phyloP scores from a whole-genome alignment of 257 asterid species.

The Nemophila menziesii region DNA sequence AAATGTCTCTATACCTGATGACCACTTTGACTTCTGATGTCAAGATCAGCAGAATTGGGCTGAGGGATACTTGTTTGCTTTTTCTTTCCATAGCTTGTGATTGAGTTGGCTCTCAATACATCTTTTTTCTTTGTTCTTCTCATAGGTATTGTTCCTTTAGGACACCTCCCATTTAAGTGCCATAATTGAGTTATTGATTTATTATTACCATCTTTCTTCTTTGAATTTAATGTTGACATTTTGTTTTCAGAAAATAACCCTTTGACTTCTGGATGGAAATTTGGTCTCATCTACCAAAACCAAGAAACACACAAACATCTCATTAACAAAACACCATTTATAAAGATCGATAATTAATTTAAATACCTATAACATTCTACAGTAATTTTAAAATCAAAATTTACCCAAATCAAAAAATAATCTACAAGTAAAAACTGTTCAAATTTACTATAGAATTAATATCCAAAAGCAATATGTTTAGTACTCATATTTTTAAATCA shows the following conservation, averaged over 20 bases:
- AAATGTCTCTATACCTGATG: slow-evolving; percentile 45
- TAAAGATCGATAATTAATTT: too few species aligned
- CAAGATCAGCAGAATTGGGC: slow-evolving; percentile 46
- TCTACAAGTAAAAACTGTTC: too few species aligned
- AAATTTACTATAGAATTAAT: too few species aligned
- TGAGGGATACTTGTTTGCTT: slow-evolving; percentile 26
- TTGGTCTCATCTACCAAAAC: slow-evolving; percentile 54
- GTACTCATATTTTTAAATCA: too few species aligned
- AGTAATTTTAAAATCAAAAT: too few species aligned
- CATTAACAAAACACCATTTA: background rate
- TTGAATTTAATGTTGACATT: slow-evolving; percentile 7
- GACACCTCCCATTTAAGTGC: slow-evolving; percentile 72
- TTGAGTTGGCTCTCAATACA: slow-evolving; percentile 48
- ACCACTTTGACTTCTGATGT: slow-evolving; percentile 50
- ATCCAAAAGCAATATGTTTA: too few species aligned
- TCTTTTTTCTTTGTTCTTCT: slow-evolving; percentile 63
- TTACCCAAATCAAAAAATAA: too few species aligned
- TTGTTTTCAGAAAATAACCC: slow-evolving; percentile 32
- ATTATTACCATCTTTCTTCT: slow-evolving; percentile 16
- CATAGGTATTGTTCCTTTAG: slow-evolving; percentile 64
- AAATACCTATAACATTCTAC: too few species aligned
- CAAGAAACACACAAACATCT: slow-evolving; percentile 8
- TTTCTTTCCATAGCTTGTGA: slow-evolving; percentile 59
- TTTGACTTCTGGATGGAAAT: slow-evolving; percentile 67
- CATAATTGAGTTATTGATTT: slow-evolving; percentile 44